Percentiles rank a stretch among this genome's conserved stretches.
Conservation (phyloP, 768 basidiomycete species). For the Naganishia onofrii region DNA sequence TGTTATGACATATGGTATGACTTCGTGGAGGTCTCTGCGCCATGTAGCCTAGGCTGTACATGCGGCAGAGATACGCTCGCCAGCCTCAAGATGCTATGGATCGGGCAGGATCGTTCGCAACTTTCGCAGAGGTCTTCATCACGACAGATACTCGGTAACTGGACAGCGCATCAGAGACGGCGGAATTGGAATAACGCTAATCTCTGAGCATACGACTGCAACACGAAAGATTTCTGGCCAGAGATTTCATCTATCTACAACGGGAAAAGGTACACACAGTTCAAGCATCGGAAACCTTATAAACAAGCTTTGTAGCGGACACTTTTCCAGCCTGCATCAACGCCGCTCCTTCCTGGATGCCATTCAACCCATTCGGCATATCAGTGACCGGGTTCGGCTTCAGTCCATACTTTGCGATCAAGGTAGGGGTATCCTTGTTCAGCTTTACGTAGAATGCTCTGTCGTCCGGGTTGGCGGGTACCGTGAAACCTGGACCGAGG, state of each 20-base stretch:
- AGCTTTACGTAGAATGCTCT: constrained; percentile 33
- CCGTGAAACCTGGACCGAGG: constrained; percentile 33
- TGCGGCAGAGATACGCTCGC: no score
- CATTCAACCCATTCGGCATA: constrained; percentile 46
- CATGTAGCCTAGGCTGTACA: no score
- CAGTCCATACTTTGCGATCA: constrained; percentile 38
- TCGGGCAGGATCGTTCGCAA: no score
- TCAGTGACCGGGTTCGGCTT: constrained; percentile 41
- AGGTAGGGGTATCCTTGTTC: constrained; percentile 22
- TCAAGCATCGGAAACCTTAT: constrained; percentile 15
- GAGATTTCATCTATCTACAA: no score
- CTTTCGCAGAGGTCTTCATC: no score
- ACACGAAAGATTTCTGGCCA: no score
- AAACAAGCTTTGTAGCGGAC: constrained; percentile 27
- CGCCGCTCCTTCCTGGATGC: constrained; percentile 34
- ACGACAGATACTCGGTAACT: no score
- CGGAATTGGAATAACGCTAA: no score
- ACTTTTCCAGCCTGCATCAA: constrained; percentile 34
- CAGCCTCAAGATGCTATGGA: no score
- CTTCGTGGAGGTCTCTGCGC: neutral
- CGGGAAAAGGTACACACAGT: no score
- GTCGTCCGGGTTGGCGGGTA: constrained; percentile 37
- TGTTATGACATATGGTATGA: neutral
- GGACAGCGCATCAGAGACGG: no score
- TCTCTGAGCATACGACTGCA: no score